Evolutionary conservation across 371 early-diverging fungal genomes (phyloP).

Genomic region (Entomophthora muscae): DNA sequence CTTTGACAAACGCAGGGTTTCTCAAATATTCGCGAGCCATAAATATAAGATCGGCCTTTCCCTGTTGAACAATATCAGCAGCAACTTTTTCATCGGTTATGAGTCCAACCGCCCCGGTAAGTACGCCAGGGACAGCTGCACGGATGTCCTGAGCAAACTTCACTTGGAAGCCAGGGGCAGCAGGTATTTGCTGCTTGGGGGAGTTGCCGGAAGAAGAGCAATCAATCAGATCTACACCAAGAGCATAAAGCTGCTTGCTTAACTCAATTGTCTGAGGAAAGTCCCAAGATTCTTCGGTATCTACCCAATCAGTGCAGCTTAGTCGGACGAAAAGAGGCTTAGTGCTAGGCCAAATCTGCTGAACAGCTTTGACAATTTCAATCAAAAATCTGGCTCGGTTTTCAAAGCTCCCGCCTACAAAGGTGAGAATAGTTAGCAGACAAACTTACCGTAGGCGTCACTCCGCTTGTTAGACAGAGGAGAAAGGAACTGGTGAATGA

Average conservation of each 20-base stretch:
- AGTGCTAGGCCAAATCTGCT: slow-evolving; percentile 46
- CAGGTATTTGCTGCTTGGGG: slow-evolving; percentile 24
- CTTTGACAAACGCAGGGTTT: slow-evolving; percentile 31
- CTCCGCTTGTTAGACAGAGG: slow-evolving; percentile 64
- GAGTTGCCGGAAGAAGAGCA: slow-evolving; percentile 51
- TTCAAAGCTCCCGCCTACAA: slow-evolving; percentile 36
- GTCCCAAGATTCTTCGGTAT: slow-evolving; percentile 29
- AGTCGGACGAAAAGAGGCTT: slow-evolving; percentile 72
- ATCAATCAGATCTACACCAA: slow-evolving; percentile 62
- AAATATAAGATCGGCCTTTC: slow-evolving; percentile 50
- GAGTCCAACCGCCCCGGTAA: slow-evolving; percentile 51
- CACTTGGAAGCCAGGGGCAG: slow-evolving; percentile 46
- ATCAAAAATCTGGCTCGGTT: slow-evolving; percentile 51
- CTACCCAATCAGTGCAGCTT: slow-evolving; percentile 53
- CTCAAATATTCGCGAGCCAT: slow-evolving; percentile 57
- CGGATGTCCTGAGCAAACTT: slow-evolving; percentile 39
- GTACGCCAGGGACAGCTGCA: slow-evolving; percentile 24
- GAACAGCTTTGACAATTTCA: slow-evolving; percentile 39
- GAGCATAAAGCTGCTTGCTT: slow-evolving; percentile 25
- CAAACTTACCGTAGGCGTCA: slow-evolving; percentile 43
- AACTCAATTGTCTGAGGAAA: slow-evolving; percentile 42
- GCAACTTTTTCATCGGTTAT: slow-evolving; percentile 48
- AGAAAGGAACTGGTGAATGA: slow-evolving; percentile 61
- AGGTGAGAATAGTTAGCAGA: not conserved
- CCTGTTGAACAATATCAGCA: slow-evolving; percentile 36